Percentiles rank a stretch among this genome's conserved stretches.
Conservation (phyloP, 768 basidiomycete genomes). For the Neoboletus brunneissimus region DNA sequence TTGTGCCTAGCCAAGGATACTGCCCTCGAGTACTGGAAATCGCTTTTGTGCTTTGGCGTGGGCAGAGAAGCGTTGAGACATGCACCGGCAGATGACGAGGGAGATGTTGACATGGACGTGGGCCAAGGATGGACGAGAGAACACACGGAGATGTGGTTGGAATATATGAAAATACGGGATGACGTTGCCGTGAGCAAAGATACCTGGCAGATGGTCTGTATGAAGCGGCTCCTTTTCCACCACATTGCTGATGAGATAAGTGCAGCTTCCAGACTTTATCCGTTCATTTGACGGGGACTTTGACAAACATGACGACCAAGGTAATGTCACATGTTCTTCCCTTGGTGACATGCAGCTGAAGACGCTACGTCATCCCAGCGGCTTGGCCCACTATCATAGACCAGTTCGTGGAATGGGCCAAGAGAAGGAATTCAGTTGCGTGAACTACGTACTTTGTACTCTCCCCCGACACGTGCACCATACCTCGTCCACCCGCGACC, state of each 20-base stretch:
- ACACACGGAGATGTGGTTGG: slow-evolving; percentile 73
- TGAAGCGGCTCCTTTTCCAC: slow-evolving; percentile 5
- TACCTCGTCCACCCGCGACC: slow-evolving; percentile 5
- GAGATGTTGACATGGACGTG: slow-evolving; percentile 41
- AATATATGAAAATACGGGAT: slow-evolving; percentile 63
- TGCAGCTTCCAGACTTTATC: slow-evolving; percentile 76
- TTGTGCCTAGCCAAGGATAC: slow-evolving; percentile 54
- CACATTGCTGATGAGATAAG: slow-evolving; percentile 5
- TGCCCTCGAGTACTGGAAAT: slow-evolving; percentile 72
- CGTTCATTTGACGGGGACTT: slow-evolving; percentile 73
- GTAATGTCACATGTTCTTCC: slow-evolving; percentile 36
- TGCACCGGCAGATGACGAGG: slow-evolving; percentile 41
- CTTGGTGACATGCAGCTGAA: neutral
- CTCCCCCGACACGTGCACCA: neutral
- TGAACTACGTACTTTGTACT: slow-evolving; percentile 2
- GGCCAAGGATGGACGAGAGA: slow-evolving; percentile 60
- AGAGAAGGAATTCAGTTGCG: slow-evolving; percentile 26
- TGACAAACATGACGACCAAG: slow-evolving; percentile 71
- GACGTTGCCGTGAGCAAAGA: slow-evolving; percentile 83
- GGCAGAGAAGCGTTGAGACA: slow-evolving; percentile 61
- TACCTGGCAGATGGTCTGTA: slow-evolving; percentile 80
- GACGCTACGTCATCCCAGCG: slow-evolving; percentile 39
- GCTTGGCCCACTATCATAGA: slow-evolving; percentile 90
- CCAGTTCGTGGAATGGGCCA: slow-evolving; percentile 73
- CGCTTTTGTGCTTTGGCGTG: slow-evolving; percentile 74